Base-by-base conservation (phyloP, 2,329 filamentous ascomycete species). In the Calonectria crousiana region DNA sequence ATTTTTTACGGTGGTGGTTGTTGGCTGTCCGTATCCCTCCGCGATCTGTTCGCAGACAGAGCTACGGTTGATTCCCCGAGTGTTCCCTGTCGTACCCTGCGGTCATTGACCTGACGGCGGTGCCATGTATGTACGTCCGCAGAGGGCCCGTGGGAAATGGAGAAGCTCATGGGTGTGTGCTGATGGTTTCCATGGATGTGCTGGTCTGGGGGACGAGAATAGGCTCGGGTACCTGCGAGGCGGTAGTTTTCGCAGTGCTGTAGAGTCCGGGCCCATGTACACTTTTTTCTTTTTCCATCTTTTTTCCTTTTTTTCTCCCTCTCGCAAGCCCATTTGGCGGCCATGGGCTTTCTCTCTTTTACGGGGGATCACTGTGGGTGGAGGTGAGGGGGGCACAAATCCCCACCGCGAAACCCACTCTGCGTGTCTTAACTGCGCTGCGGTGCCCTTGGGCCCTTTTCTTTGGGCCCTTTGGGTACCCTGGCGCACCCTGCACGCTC, bases 41-140 rank as follows among this genome's bases (percentile, higher is more conserved):
- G 71, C 49, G 65, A 68, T 68, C 70, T 68, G 65, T 69, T 68
- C 56, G 58, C 56, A 58, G 32, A 23, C 32, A 53, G 53, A 58
- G 20, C 30, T 20, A 36, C 32, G 53, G 32, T 38, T 60, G 32
- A 38, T 38, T 38, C 34, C 20, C 56, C n/a, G 47, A 41, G n/a
- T 28, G 53, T 47, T 62, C 30, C 58, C 38, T 69, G 60, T 47
- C n/a, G 20, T 38, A 13, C 14, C 13, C 34, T 60, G 56, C 34
- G 56, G 56, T 38, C 38, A 60, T 34, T 60, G 30, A 34, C 52
- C 44, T 23, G 28, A 53, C 26, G 32, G n/a, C 56, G n/a, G 56
- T 60, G 56, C 44, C 51, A 53, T 16, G 13, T 32, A 53, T 32
- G 30, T 23, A 53, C 60, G 26, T 47, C 60, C 60, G 38, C 28